A percentile compares a stretch with the other conserved stretches of the same genome.
Conservation (phyloP, 1,284 basidiomycete species). For the Ceratobasidium sp. region DNA sequence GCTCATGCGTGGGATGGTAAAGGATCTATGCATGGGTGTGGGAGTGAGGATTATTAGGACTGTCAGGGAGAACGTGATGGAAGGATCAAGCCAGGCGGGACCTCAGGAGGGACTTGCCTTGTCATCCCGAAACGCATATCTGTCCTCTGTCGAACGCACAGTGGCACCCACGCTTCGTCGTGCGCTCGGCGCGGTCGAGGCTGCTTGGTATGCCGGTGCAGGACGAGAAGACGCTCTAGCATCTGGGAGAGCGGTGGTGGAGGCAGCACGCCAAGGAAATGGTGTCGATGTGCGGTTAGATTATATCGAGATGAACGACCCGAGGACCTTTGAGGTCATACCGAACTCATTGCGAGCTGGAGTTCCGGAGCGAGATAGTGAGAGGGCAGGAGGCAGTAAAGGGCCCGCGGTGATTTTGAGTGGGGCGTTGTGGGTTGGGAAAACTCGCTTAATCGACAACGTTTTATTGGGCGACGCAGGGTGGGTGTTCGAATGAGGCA, state of each 20-base stretch:
- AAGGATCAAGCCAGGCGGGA: slow-evolving; percentile 7
- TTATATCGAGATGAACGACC: slow-evolving; percentile 90
- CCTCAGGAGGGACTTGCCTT: slow-evolving; percentile 70
- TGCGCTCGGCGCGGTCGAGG: slow-evolving; percentile 67
- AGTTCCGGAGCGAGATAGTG: slow-evolving; percentile 40
- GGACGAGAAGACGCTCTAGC: slow-evolving; percentile 61
- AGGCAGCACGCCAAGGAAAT: slow-evolving; percentile 52
- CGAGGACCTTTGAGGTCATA: slow-evolving; percentile 72
- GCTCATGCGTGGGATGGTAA: slow-evolving; percentile 80
- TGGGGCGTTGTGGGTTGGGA: slow-evolving; percentile 87
- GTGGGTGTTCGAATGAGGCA: slow-evolving; percentile 23
- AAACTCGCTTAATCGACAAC: slow-evolving; percentile 93
- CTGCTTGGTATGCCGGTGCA: slow-evolving; percentile 61
- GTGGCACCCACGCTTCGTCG: slow-evolving; percentile 75
- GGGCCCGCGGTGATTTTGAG: slow-evolving; percentile 74
- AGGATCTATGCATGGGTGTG: slow-evolving; percentile 65
- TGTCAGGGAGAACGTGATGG: slow-evolving; percentile 13
- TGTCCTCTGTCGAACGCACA: slow-evolving; percentile 67
- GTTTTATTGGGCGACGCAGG: slow-evolving; percentile 70
- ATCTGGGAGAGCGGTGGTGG: slow-evolving; percentile 45
- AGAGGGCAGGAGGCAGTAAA: slow-evolving; percentile 42
- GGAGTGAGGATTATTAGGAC: slow-evolving; percentile 25
- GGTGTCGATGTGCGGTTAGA: slow-evolving; percentile 72
- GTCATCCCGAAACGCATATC: slow-evolving; percentile 90
- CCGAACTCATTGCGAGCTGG: slow-evolving; percentile 50